These are phyloP conservation scores for Pythium rishiriense DNA, from an alignment of 352 stramenopile species.

Conservation along the genomic window DNA sequence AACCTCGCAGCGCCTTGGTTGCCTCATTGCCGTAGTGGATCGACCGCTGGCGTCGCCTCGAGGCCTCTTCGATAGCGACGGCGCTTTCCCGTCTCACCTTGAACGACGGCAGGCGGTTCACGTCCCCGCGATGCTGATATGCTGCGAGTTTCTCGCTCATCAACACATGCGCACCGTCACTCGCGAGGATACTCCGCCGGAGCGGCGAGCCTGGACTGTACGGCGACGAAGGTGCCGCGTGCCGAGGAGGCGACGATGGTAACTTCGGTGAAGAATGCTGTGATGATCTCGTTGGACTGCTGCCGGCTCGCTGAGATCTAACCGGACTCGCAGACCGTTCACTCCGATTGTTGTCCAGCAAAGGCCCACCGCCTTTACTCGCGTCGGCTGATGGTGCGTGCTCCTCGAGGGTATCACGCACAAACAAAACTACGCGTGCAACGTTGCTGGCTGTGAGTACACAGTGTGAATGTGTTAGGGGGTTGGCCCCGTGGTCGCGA, in stretches of 20 bases:
- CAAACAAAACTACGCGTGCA: conserved; percentile 32
- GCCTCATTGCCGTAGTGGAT: conserved; percentile 24
- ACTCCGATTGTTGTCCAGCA: conserved; percentile 10
- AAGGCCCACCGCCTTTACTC: neutral
- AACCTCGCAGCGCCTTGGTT: conserved; percentile 1
- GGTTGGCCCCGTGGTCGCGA: conserved; percentile 10
- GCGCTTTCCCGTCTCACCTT: conserved; percentile 43
- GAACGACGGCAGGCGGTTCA: conserved; percentile 34
- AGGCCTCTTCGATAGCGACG: conserved; percentile 30
- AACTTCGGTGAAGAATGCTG: neutral
- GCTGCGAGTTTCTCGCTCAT: conserved; percentile 50
- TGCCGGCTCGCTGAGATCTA: neutral
- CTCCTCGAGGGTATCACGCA: conserved; percentile 27
- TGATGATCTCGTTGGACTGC: conserved; percentile 4
- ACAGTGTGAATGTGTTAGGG: conserved; percentile 13
- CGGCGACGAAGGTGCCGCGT: conserved; percentile 1
- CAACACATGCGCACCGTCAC: conserved; percentile 48
- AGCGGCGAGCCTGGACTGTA: conserved; percentile 12
- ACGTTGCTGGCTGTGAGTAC: conserved; percentile 49
- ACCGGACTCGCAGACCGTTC: conserved; percentile 1
- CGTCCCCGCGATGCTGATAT: conserved; percentile 41
- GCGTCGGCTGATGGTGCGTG: no score
- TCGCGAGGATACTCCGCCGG: conserved; percentile 50
- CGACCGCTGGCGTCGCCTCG: conserved; percentile 33
- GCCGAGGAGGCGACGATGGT: neutral